Evolutionary conservation across 345 rosid species (phyloP), one percentile per base, ranked within the genome.

Genomic region (Corchorus olitorius): DNA sequence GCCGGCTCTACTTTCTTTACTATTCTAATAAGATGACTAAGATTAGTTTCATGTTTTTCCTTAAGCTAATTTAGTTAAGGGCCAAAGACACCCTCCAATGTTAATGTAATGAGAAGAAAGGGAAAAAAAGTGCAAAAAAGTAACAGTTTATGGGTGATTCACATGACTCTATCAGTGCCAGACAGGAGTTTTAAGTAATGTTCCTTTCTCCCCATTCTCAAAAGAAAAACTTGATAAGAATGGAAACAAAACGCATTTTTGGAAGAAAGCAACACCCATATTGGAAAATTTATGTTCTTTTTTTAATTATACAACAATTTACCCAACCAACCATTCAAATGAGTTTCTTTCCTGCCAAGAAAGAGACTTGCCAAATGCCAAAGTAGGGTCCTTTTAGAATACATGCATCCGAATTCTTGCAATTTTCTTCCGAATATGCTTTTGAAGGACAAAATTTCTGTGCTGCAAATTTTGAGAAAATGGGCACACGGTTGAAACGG

Each of bases 111-210:
- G 27, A 27, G 27, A 66, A 37, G 16, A 3, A 5, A 5, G 67
- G 37, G 6, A 2, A 27, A 50, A 45, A 20, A 11, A 17, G 50
- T 43, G 53, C 8, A 15, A 8, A 65, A 78, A 65, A 55, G 52
- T 48, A 65, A 55, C 35, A 34, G 67, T 65, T 72, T 1, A 27
- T 45, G 60, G 73, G 73, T 0, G 73, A 65, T 49, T 58, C 76
- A 70, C 68, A 70, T 63, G 82, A 54, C 37, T 19, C 39, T 48
- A 20, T 76, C 16, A 60, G 2, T 46, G 61, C 55, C 68, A 65
- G 69, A 22, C 69, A 72, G 50, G 33, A 61, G 15, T 11, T 22
- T 27, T 27, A 27, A 52, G 64, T 16, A n/a, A 8, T 34, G 60
- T 17, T 70, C 43, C 54, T 55, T 45, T 41, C 39, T 22, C 52